These are phyloP conservation scores for Drosera capensis DNA, from an alignment of 148 eudicot species.

Conservation along the genomic window DNA sequence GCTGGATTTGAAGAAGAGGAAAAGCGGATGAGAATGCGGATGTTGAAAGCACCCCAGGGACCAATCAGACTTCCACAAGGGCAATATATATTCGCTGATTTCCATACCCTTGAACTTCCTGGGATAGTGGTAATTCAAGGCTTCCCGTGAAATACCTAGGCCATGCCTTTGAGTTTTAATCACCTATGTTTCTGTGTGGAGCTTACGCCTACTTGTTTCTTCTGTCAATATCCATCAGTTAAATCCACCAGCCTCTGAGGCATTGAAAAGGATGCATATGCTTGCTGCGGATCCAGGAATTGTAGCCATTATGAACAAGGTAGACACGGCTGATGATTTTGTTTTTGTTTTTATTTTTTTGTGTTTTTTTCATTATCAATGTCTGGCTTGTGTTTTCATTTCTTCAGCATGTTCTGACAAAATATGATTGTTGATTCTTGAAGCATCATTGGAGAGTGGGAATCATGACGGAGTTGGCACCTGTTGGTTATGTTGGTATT, in stretches of 20 bases:
- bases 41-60: constrained; percentile 12
- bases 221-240: constrained; percentile 22
- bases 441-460: constrained; percentile 97
- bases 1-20: constrained; percentile 96
- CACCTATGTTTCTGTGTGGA: no score
- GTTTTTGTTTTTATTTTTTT: constrained; percentile 1
- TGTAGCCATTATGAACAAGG: constrained; percentile 93
- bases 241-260: constrained; percentile 78
- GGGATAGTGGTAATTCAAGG: constrained; percentile 43
- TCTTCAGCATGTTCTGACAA: constrained; percentile 9
- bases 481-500: constrained; percentile 82
- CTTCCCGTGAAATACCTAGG: background rate
- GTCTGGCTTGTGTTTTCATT: background rate
- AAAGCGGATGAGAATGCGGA: constrained; percentile 51
- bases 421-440: constrained; percentile 12
- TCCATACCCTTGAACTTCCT: constrained; percentile 72
- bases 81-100: constrained; percentile 61
- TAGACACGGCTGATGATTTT: constrained; percentile 13
- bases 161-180: no score
- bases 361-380: background rate
- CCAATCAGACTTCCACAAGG: constrained; percentile 71
- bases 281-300: constrained; percentile 96
- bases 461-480: constrained; percentile 98
- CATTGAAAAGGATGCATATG: constrained; percentile 73
- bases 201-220: constrained; percentile 1